These are phyloP conservation scores for Calocybe gangraenosa DNA, from an alignment of 768 basidiomycete species.

Conservation along the genomic window DNA sequence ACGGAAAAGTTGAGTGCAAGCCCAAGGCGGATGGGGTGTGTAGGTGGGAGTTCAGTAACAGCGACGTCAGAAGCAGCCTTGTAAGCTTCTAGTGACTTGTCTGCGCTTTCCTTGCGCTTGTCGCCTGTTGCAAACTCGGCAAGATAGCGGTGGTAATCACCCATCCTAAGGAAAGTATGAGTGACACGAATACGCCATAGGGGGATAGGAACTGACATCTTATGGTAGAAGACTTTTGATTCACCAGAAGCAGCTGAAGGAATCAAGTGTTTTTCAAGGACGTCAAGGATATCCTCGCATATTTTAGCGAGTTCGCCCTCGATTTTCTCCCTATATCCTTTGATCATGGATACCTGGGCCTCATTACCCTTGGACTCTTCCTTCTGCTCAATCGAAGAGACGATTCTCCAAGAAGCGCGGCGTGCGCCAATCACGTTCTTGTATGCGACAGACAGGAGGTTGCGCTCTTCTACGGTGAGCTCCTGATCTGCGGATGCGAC, in stretches of 20 bases:
- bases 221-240: slow-evolving; percentile 99
- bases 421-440: slow-evolving; percentile 99
- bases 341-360: slow-evolving; percentile 95
- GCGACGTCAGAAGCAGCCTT: slow-evolving; percentile 98
- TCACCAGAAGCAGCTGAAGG: slow-evolving; percentile 96
- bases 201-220: slow-evolving; percentile 63
- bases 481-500: slow-evolving; percentile 98
- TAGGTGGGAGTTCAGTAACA: slow-evolving; percentile 90
- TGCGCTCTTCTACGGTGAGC: slow-evolving; percentile 97
- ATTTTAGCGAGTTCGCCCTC: slow-evolving; percentile 96
- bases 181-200: slow-evolving; percentile 13
- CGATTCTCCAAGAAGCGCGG: slow-evolving; percentile 96
- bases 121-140: slow-evolving; percentile 98
- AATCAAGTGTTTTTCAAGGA: slow-evolving; percentile 97
- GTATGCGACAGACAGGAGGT: slow-evolving; percentile 96
- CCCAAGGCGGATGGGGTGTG: slow-evolving; percentile 97
- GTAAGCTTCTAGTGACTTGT: slow-evolving; percentile 96
- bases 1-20: slow-evolving; percentile 99
- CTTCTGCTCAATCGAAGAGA: slow-evolving; percentile 98
- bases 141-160: slow-evolving; percentile 98
- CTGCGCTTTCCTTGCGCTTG: slow-evolving; percentile 94
- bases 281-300: slow-evolving; percentile 97
- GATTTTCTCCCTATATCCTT: slow-evolving; percentile 96
- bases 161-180: slow-evolving; percentile 66
- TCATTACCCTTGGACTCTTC: slow-evolving; percentile 99